These are phyloP conservation scores for Penicillium italicum DNA, from an alignment of 2,329 filamentous ascomycete genomes.

Conservation along the genomic window DNA sequence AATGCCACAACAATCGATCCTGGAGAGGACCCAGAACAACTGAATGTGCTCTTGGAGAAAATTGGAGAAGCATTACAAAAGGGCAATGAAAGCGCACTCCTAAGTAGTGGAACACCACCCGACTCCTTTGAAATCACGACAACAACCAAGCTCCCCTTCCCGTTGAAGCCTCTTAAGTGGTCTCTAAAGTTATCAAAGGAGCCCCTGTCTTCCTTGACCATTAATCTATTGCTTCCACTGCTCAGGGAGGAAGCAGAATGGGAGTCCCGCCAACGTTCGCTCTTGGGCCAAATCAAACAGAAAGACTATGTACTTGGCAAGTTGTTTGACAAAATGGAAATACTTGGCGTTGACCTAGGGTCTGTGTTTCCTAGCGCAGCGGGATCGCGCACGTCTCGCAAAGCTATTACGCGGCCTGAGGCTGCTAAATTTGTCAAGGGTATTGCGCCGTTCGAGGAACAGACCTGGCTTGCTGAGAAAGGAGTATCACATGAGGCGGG, in stretches of 20 bases:
- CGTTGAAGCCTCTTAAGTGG: conserved; percentile 54
- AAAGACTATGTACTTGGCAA: conserved; percentile 60
- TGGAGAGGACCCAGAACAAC: conserved; percentile 54
- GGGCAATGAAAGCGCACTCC: conserved; percentile 31
- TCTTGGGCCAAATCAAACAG: conserved; percentile 51
- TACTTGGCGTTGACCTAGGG: conserved; percentile 53
- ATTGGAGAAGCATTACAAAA: conserved; percentile 48
- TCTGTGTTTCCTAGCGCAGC: conserved; percentile 55
- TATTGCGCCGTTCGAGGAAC: conserved; percentile 52
- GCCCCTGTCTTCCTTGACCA: conserved; percentile 42
- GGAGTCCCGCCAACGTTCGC: conserved; percentile 46
- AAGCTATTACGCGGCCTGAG: conserved; percentile 47
- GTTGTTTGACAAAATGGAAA: conserved; percentile 57
- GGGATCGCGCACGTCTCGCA: conserved; percentile 45
- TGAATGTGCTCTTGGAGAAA: conserved; percentile 54
- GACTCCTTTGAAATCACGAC: conserved; percentile 47
- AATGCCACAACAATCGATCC: conserved; percentile 58
- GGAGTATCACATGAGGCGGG: conserved; percentile 14
- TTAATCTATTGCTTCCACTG: conserved; percentile 52
- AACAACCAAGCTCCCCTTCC: conserved; percentile 50
- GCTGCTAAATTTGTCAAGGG: conserved; percentile 55
- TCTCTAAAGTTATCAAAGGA: conserved; percentile 45
- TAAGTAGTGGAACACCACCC: conserved; percentile 24
- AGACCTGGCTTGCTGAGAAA: conserved; percentile 42
- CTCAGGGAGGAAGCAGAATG: conserved; percentile 49